These are phyloP conservation scores for Coprinopsis strossmayeri DNA, from an alignment of 768 basidiomycete species.

Conservation along the genomic window DNA sequence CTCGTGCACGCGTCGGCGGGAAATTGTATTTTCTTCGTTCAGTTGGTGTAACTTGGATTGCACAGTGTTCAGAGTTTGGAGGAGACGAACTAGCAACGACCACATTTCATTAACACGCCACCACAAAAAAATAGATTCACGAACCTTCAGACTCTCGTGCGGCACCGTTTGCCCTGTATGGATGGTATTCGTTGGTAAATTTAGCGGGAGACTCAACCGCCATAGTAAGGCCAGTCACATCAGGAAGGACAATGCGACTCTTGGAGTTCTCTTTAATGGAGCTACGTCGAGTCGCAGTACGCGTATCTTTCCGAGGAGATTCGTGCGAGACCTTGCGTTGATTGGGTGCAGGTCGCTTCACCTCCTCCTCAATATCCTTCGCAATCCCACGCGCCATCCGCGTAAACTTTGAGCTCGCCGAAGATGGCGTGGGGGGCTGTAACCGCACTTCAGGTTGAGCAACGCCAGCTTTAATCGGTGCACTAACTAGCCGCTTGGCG, in stretches of 20 bases:
- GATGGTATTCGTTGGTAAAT: slow-evolving; percentile 41
- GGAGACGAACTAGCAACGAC: slow-evolving; percentile 44
- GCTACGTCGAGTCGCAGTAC: neutral
- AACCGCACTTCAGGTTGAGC: slow-evolving; percentile 44
- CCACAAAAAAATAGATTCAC: no score
- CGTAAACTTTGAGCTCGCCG: slow-evolving; percentile 49
- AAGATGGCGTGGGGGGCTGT: slow-evolving; percentile 57
- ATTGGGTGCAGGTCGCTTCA: slow-evolving; percentile 5
- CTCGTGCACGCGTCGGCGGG: slow-evolving; percentile 77
- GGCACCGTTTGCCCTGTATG: slow-evolving; percentile 40
- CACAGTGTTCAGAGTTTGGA: slow-evolving; percentile 54
- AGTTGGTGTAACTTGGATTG: slow-evolving; percentile 67
- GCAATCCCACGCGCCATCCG: slow-evolving; percentile 50
- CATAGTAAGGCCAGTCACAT: slow-evolving; percentile 78
- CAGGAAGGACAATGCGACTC: slow-evolving; percentile 58
- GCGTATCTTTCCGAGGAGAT: neutral
- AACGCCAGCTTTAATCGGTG: no score
- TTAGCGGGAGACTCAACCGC: slow-evolving; percentile 73
- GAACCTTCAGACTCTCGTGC: slow-evolving; percentile 68
- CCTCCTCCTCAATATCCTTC: slow-evolving; percentile 45
- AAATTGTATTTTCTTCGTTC: slow-evolving; percentile 78
- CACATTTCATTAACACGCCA: no score
- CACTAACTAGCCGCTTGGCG: slow-evolving; percentile 21
- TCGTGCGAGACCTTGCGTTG: slow-evolving; percentile 1
- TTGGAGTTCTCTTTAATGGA: slow-evolving; percentile 17